phyloP scores from a whole-genome alignment of 176 grass and related monocot genomes.

The Bromus sterilis region DNA sequence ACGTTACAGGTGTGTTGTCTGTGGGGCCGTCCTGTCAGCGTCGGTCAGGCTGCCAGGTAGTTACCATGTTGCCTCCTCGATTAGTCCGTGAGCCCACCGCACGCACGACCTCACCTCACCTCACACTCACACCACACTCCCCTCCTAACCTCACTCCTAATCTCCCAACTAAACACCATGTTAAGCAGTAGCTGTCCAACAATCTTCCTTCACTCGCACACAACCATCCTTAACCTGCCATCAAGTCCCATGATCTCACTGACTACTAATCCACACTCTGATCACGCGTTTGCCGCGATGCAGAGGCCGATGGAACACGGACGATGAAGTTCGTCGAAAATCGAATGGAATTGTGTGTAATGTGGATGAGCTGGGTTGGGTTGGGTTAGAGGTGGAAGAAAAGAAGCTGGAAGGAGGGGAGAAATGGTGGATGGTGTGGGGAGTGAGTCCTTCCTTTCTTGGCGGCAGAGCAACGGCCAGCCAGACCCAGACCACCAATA shows the following conservation, averaged over 20 bases:
- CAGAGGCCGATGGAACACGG: no score
- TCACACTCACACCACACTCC: not conserved
- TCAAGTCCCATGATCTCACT: not conserved
- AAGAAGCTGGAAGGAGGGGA: not conserved
- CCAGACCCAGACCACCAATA: not conserved
- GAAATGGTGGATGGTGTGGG: not conserved
- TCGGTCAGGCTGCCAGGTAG: not conserved
- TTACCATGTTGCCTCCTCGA: constrained; percentile 17
- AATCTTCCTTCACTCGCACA: not conserved
- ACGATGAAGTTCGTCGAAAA: no score
- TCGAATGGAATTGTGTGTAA: no score
- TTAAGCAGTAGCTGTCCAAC: not conserved
- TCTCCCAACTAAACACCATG: not conserved
- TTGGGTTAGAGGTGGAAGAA: not conserved
- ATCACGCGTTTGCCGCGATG: no score
- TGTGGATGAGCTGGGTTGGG: not conserved
- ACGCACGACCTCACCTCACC: constrained; percentile 3
- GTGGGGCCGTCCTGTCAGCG: not conserved
- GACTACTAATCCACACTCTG: not conserved
- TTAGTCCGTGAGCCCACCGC: constrained; percentile 7
- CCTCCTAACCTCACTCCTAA: not conserved
- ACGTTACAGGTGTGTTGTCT: not conserved
- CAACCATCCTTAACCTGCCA: not conserved
- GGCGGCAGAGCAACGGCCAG: constrained; percentile 41
- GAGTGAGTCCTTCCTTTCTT: constrained; percentile 22